Evolutionary conservation across 2,329 filamentous ascomycete genomes (phyloP).

Genomic region (Pseudodiploospora longispora): DNA sequence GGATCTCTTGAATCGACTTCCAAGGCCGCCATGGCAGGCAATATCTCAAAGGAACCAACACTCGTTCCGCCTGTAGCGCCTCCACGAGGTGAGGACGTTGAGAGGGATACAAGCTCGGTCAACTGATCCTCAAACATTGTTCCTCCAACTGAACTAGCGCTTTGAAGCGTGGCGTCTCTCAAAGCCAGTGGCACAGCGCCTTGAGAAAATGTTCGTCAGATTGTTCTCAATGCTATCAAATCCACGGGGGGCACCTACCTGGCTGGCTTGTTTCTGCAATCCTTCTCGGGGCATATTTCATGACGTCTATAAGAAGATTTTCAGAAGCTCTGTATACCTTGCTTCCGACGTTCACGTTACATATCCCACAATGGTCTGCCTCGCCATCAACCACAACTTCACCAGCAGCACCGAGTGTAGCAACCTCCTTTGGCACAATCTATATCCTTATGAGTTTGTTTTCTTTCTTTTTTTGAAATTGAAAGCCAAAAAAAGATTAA

Average conservation of each 20-base stretch:
- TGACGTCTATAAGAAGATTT: not conserved
- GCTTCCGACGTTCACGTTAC: not conserved
- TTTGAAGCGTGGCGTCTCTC: not conserved
- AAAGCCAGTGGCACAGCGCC: not conserved
- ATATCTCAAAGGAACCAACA: not conserved
- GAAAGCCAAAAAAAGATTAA: too few species aligned
- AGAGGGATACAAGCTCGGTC: too few species aligned
- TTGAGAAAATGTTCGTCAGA: not conserved
- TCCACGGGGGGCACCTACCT: not conserved
- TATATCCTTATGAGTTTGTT: too few species aligned
- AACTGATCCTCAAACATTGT: too few species aligned
- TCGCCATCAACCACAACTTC: not conserved
- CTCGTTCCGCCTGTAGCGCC: not conserved
- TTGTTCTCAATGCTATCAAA: too few species aligned
- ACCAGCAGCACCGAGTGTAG: too few species aligned
- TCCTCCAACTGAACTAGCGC: too few species aligned
- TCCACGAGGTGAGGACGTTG: too few species aligned
- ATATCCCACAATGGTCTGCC: not conserved
- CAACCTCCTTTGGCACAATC: too few species aligned
- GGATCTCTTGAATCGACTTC: not conserved
- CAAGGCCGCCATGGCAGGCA: not conserved
- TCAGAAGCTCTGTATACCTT: not conserved
- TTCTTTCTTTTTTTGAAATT: too few species aligned
- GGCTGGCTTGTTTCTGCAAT: not conserved
- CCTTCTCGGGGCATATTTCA: not conserved